phyloP scores from a whole-genome alignment of 306 rosid genomes.

The Cucurbita maxima region DNA sequence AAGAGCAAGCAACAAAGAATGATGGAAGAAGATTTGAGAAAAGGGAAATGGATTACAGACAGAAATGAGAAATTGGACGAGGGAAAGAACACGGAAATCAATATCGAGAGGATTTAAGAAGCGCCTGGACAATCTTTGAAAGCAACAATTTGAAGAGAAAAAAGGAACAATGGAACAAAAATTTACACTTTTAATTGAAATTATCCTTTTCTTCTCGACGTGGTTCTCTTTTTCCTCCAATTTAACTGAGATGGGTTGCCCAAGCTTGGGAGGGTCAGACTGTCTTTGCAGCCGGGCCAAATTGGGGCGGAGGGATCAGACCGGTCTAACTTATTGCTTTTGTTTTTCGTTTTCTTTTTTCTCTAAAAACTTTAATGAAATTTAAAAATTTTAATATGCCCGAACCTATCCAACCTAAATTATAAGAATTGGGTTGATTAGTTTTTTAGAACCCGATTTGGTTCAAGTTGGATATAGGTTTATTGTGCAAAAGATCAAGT shows the following conservation, averaged over 20 bases:
- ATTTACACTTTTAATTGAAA: slow-evolving; percentile 4
- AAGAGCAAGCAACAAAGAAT: background rate
- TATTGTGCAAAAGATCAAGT: too few relatives aligned
- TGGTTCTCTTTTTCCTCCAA: background rate
- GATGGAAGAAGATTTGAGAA: background rate
- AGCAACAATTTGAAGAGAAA: background rate
- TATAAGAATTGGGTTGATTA: too few relatives aligned
- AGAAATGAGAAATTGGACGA: background rate
- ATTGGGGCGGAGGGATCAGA: background rate
- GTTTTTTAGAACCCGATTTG: too few relatives aligned
- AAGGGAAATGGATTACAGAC: background rate
- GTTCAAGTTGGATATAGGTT: too few relatives aligned
- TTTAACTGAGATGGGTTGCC: background rate
- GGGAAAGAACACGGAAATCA: background rate
- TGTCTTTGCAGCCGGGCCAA: background rate
- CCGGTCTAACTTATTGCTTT: background rate
- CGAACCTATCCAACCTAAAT: too few relatives aligned
- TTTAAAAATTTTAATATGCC: too few relatives aligned
- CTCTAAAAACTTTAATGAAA: too few relatives aligned
- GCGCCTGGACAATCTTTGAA: background rate
- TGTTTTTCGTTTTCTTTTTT: too few relatives aligned
- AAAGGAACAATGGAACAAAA: background rate
- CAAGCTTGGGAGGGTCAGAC: background rate
- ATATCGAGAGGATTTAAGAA: background rate
- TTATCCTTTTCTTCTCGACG: slow-evolving; percentile 7